Conservation (phyloP, 257 asterid species). For the Scutellaria minor region DNA sequence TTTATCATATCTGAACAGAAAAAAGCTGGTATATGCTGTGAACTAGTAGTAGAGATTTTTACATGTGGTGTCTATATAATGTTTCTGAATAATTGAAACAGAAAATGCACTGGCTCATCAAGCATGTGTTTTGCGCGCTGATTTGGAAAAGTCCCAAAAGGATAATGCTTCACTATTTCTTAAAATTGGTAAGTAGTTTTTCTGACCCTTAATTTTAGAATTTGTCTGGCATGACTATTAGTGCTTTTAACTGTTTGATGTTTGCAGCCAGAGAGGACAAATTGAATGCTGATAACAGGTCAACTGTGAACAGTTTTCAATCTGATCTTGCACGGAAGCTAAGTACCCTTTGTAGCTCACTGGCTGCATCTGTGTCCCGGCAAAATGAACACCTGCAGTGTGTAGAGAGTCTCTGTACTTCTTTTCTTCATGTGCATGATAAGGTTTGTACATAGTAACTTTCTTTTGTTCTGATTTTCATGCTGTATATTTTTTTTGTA, state of each 20-base stretch:
- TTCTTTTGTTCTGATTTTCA: background rate
- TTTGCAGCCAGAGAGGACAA: conserved; percentile 78
- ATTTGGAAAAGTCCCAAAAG: conserved; percentile 72
- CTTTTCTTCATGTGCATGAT: conserved; percentile 65
- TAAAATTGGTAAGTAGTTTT: conserved; percentile 60
- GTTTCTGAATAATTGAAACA: conserved; percentile 35
- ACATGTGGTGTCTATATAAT: conserved; percentile 23
- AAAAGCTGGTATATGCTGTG: conserved; percentile 66
- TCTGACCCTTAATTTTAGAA: background rate
- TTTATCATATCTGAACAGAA: conserved; percentile 78
- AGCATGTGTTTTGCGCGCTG: conserved; percentile 79
- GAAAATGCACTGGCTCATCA: conserved; percentile 86
- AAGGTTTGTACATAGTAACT: conserved; percentile 49
- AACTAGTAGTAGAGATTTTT: conserved; percentile 19
- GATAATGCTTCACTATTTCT: conserved; percentile 66
- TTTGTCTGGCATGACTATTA: conserved; percentile 20
- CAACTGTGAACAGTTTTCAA: conserved; percentile 63
- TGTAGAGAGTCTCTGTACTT: conserved; percentile 68
- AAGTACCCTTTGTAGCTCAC: conserved; percentile 56
- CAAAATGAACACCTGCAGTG: conserved; percentile 69
- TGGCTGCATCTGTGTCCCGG: conserved; percentile 59
- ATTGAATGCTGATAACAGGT: conserved; percentile 68
- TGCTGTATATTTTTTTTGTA: background rate
- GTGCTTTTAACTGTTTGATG: conserved; percentile 26
- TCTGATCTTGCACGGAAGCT: conserved; percentile 68